Percentiles rank a stretch among this genome's conserved stretches.
Conservation (phyloP, 2,329 filamentous ascomycete species). For the Curvularia spicifera region DNA sequence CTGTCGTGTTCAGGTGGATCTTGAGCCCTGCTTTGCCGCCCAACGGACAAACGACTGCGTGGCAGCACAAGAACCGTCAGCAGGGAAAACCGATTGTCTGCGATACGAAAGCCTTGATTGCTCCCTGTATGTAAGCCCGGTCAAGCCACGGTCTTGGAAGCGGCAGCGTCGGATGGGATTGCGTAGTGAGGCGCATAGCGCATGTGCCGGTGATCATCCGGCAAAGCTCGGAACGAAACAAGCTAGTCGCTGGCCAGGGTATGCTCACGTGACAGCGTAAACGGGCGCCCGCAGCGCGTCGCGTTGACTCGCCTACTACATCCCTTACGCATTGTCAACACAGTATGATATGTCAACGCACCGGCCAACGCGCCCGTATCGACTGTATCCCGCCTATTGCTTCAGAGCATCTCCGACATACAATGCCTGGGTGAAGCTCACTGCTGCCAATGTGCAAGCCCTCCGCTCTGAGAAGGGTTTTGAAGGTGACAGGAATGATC, state of each 20-base stretch:
- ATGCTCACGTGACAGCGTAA: slow-evolving; percentile 16
- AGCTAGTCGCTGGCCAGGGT: neutral
- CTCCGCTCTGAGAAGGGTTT: slow-evolving; percentile 58
- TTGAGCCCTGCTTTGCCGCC: slow-evolving; percentile 17
- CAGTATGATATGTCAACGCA: slow-evolving; percentile 43
- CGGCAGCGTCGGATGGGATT: slow-evolving; percentile 38
- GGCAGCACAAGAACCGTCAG: slow-evolving; percentile 18
- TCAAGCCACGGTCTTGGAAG: slow-evolving; percentile 24
- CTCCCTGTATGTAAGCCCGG: slow-evolving; percentile 20
- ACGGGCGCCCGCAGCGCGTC: slow-evolving; percentile 17
- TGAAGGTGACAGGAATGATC: slow-evolving; percentile 51
- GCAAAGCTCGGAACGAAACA: slow-evolving; percentile 2
- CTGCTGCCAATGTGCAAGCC: slow-evolving; percentile 61
- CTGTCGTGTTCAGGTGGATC: slow-evolving; percentile 26
- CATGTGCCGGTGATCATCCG: slow-evolving; percentile 34
- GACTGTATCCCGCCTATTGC: slow-evolving; percentile 65
- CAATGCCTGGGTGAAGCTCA: slow-evolving; percentile 68
- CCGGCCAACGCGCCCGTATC: slow-evolving; percentile 31
- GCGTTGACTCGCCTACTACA: slow-evolving; percentile 23
- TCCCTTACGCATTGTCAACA: slow-evolving; percentile 24
- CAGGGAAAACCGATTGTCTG: slow-evolving; percentile 14
- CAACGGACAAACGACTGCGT: slow-evolving; percentile 20
- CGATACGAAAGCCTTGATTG: slow-evolving; percentile 33
- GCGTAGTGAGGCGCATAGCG: slow-evolving; percentile 25
- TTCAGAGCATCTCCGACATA: slow-evolving; percentile 67